Evolutionary conservation across 306 rosid genomes (phyloP), one percentile per base, ranked within the genome.

Genomic region (Notholithocarpus densiflorus): DNA sequence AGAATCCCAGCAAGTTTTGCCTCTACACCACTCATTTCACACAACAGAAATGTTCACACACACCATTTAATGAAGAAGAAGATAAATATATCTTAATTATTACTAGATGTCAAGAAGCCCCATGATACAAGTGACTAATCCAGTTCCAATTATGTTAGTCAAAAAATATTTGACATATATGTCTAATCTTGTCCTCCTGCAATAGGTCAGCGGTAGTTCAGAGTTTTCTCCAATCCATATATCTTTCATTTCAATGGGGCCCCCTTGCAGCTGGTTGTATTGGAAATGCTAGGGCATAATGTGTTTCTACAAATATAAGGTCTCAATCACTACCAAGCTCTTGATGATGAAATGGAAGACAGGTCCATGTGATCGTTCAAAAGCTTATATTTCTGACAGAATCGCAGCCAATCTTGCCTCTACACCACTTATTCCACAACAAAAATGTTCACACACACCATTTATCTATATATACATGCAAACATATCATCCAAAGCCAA

Each of bases 351-450:
- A 21, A 43, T 72, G 17, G 73, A 75, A 73, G 26, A 64, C 82
- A 73, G 9, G 77, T 24, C 66, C 81, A 82, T 77, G 86, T 56
- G 79, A 74, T 80, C 29, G 7, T 70, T 51, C 60, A 48, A 68
- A 73, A 21, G 64, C 52, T 71, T 52, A 26, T 64, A 29, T 55
- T 74, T 72, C 17, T 13, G 1, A 48, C 17, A 10, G 15, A 48
- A 48, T 37, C 4, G 32, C 45, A 62, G 37, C 55, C 34, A 10
- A 43, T 73, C 2, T 43, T 11, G 37, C 75, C 21, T 40, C 51
- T 31, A 57, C n/a, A 1, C 45, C 56, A 77, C 78, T 62, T 14
- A 72, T 32, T 60, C 61, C 5, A 73, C n/a, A 12, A 32, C 26
- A 40, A 70, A 18, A 27, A 24, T 3, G n/a, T 32, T 73, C 4